phyloP scores from a whole-genome alignment of 2,329 filamentous ascomycete species.

The Pseudopithomyces chartarum region DNA sequence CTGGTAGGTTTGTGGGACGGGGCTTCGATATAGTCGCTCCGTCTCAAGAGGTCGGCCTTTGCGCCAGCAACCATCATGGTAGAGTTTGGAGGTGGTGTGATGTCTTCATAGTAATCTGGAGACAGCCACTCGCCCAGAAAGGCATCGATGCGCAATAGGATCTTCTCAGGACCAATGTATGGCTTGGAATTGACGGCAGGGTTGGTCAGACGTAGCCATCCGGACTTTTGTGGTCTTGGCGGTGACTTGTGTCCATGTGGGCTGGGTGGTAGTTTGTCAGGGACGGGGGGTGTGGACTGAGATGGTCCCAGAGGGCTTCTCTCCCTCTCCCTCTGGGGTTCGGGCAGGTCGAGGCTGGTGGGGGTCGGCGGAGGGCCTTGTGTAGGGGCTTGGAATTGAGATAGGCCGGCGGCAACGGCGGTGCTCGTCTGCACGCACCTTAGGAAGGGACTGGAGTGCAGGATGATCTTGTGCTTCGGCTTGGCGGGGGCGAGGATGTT shows the following conservation, averaged over 20 bases:
- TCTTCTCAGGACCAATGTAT: slow-evolving; percentile 41
- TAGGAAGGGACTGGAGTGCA: slow-evolving; percentile 93
- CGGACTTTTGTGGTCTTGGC: not conserved
- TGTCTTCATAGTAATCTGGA: slow-evolving; percentile 90
- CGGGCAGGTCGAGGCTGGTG: slow-evolving; percentile 25
- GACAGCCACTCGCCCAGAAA: slow-evolving; percentile 96
- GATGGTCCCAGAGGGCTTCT: slow-evolving; percentile 22
- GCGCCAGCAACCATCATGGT: slow-evolving; percentile 86
- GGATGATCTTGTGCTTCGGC: slow-evolving; percentile 75
- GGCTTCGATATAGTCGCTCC: slow-evolving; percentile 67
- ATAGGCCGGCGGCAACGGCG: slow-evolving; percentile 83
- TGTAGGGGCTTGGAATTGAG: slow-evolving; percentile 59
- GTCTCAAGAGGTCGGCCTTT: slow-evolving; percentile 82
- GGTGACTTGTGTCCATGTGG: slow-evolving; percentile 25
- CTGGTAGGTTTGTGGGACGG: slow-evolving; percentile 46
- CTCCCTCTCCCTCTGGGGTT: slow-evolving; percentile 22
- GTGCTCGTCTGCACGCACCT: slow-evolving; percentile 92
- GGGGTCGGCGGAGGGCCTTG: slow-evolving; percentile 18
- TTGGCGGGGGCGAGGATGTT: slow-evolving; percentile 52
- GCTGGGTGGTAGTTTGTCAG: slow-evolving; percentile 21
- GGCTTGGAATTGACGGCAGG: slow-evolving; percentile 40
- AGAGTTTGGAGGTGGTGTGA: slow-evolving; percentile 85
- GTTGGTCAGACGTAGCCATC: slow-evolving; percentile 12
- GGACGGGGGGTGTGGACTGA: slow-evolving; percentile 20
- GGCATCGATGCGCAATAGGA: slow-evolving; percentile 76